Evolutionary conservation across 352 stramenopile genomes (phyloP).

Genomic region (Saprolegnia parasitica): DNA sequence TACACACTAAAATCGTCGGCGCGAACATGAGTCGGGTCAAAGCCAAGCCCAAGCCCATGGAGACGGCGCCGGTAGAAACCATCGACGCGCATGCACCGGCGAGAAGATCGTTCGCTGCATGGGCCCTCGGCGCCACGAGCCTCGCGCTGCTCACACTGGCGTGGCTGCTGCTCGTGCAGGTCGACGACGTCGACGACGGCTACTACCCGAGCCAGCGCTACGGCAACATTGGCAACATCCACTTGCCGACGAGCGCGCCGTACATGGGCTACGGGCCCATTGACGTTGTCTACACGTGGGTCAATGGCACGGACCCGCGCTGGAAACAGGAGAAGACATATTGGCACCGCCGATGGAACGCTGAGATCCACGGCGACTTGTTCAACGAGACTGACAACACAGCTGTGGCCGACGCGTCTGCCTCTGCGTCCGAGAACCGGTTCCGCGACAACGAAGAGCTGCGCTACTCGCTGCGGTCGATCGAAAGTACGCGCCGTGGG

Average conservation of each 20-base stretch:
- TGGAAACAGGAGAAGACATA: conserved; percentile 89
- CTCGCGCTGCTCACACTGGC: too few species aligned
- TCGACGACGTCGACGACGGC: conserved; percentile 19
- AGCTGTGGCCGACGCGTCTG: conserved; percentile 55
- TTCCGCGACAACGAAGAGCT: conserved; percentile 95
- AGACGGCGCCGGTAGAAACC: too few species aligned
- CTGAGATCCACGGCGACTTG: conserved; percentile 70
- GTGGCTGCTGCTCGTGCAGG: background rate
- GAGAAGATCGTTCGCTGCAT: too few species aligned
- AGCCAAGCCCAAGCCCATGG: too few species aligned
- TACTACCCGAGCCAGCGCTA: conserved; percentile 28
- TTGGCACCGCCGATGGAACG: conserved; percentile 86
- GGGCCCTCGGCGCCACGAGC: too few species aligned
- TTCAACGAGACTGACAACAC: conserved; percentile 51
- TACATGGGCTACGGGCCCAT: conserved; percentile 81
- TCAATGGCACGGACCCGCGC: conserved; percentile 91
- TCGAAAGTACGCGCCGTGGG: conserved; percentile 95
- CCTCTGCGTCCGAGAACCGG: conserved; percentile 82
- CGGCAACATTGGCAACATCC: conserved; percentile 65
- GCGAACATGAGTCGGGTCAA: too few species aligned
- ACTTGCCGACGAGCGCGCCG: conserved; percentile 29
- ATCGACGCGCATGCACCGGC: too few species aligned
- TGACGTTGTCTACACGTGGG: conserved; percentile 96
- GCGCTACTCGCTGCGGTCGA: conserved; percentile 86
- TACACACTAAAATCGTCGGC: too few species aligned